These are phyloP conservation scores for Plenodomus tracheiphilus DNA, from an alignment of 2,329 filamentous ascomycete species.

Conservation along the genomic window DNA sequence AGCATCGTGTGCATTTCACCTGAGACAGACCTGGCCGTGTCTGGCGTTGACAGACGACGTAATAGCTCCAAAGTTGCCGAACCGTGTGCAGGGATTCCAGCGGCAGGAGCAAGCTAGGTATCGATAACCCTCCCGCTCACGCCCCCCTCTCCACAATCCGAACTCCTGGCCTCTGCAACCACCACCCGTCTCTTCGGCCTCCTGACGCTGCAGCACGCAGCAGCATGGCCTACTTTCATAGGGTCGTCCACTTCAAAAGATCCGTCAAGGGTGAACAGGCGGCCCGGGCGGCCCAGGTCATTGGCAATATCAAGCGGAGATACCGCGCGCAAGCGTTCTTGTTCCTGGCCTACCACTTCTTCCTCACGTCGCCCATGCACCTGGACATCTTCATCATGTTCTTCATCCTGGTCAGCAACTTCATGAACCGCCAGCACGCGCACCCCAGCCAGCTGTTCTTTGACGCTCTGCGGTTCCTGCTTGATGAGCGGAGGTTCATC, in stretches of 20 bases:
- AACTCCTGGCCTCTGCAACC: not conserved
- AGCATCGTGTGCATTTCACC: not conserved
- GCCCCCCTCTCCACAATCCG: not conserved
- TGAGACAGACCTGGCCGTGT: not conserved
- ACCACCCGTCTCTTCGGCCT: not conserved
- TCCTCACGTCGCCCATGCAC: slow-evolving; percentile 33
- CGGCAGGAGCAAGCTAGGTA: too few relatives aligned
- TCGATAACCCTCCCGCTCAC: not conserved
- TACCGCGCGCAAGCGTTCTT: slow-evolving; percentile 38
- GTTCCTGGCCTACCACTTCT: slow-evolving; percentile 41
- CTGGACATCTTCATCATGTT: slow-evolving; percentile 40
- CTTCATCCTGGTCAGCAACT: slow-evolving; percentile 43
- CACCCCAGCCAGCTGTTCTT: slow-evolving; percentile 31
- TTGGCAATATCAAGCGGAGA: slow-evolving; percentile 33
- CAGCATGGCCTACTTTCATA: slow-evolving; percentile 19
- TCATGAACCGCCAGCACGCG: slow-evolving; percentile 37
- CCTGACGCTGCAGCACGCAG: not conserved
- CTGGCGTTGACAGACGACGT: slow-evolving; percentile 2
- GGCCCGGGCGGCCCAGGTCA: slow-evolving; percentile 25
- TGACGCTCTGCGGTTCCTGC: slow-evolving; percentile 30
- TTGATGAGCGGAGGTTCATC: slow-evolving; percentile 31
- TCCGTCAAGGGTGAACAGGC: slow-evolving; percentile 20
- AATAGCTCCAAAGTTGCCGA: not conserved
- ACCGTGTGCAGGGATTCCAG: slow-evolving; percentile 4
- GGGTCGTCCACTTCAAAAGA: slow-evolving; percentile 16